A percentile compares a stretch with the other conserved stretches of the same genome.
Conservation (phyloP, 306 rosid species). For the Rosa lucieae region DNA sequence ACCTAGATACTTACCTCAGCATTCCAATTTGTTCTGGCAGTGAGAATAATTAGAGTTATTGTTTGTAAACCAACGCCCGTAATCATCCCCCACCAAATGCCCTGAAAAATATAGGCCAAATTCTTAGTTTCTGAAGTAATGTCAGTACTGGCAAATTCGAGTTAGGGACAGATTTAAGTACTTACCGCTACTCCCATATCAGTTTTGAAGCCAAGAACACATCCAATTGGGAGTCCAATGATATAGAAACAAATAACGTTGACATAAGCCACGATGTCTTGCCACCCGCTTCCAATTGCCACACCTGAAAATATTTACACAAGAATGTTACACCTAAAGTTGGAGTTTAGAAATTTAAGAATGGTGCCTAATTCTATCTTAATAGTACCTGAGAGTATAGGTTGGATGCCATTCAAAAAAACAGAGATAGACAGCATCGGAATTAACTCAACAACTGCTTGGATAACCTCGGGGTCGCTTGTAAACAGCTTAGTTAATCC, state of each 20-base stretch:
- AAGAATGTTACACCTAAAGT: neutral
- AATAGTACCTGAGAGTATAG: conserved; percentile 47
- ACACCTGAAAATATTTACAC: conserved; percentile 18
- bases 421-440: conserved; percentile 70
- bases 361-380: neutral
- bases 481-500: conserved; percentile 57
- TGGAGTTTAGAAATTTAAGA: neutral
- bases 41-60: conserved; percentile 48
- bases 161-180: neutral
- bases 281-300: conserved; percentile 86
- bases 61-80: conserved; percentile 65
- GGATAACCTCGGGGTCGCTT: conserved; percentile 39
- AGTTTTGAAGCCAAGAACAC: conserved; percentile 64
- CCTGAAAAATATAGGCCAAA: conserved; percentile 32
- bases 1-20: conserved; percentile 41
- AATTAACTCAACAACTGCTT: conserved; percentile 48
- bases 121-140: neutral
- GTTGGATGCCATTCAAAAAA: conserved; percentile 67
- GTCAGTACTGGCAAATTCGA: neutral
- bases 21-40: conserved; percentile 67
- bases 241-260: conserved; percentile 51
- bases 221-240: conserved; percentile 67
- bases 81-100: conserved; percentile 77
- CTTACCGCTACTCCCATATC: conserved; percentile 58
- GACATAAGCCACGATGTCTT: conserved; percentile 68